A percentile compares a stretch with the other conserved stretches of the same genome.
phyloP scores from a whole-genome alignment of 2,329 filamentous ascomycete species.

The Falciphora oryzae region DNA sequence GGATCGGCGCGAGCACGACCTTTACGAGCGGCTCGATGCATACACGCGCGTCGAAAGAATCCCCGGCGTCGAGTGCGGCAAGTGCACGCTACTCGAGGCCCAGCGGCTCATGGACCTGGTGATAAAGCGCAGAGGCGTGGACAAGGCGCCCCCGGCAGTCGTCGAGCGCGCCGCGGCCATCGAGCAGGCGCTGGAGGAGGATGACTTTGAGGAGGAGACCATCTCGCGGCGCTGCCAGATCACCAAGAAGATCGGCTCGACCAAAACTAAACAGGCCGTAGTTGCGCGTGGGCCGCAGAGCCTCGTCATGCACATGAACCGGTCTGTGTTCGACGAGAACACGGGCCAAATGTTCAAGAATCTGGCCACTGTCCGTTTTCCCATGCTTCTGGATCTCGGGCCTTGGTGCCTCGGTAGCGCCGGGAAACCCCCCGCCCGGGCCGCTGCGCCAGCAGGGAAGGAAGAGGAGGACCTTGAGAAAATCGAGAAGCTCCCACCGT shows the following conservation, averaged over 20 bases:
- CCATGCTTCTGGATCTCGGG: constrained; percentile 65
- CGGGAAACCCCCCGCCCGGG: constrained; percentile 15
- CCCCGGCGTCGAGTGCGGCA: constrained; percentile 82
- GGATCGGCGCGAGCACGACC: constrained; percentile 55
- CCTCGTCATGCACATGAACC: constrained; percentile 81
- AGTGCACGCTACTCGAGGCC: constrained; percentile 71
- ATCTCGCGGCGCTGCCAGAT: constrained; percentile 60
- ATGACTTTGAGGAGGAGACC: constrained; percentile 70
- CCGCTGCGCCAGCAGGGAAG: not conserved
- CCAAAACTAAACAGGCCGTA: constrained; percentile 85
- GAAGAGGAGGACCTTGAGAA: constrained; percentile 6
- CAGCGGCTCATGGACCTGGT: constrained; percentile 43
- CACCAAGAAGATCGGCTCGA: constrained; percentile 62
- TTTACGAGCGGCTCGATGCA: constrained; percentile 75
- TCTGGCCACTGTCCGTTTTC: constrained; percentile 71
- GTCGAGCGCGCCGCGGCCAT: constrained; percentile 48
- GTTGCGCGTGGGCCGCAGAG: constrained; percentile 77
- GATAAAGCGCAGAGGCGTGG: constrained; percentile 26
- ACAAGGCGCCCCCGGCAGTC: constrained; percentile 24
- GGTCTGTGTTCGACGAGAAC: constrained; percentile 81
- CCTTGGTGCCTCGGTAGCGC: constrained; percentile 77
- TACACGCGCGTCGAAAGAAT: constrained; percentile 83
- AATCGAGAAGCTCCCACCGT: constrained; percentile 13
- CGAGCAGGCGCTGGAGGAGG: constrained; percentile 65
- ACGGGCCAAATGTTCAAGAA: constrained; percentile 83